Evolutionary conservation across 768 basidiomycete genomes (phyloP).

Genomic region (Saitozyma sp.): DNA sequence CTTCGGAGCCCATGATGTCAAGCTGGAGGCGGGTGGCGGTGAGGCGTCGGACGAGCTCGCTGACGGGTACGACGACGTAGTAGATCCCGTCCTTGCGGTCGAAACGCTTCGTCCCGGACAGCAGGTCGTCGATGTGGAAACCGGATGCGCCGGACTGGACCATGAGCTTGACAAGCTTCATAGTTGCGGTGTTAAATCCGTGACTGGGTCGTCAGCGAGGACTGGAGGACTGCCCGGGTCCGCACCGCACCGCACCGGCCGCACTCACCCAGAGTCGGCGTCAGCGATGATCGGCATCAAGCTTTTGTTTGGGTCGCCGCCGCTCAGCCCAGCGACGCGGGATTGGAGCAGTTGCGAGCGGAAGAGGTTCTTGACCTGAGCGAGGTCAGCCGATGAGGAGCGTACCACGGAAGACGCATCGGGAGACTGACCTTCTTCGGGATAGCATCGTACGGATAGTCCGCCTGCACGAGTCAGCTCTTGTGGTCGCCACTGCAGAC

Average conservation of each 20-base stretch:
- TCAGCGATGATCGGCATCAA: conserved; percentile 91
- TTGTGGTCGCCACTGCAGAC: conserved; percentile 70
- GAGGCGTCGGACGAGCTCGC: conserved; percentile 80
- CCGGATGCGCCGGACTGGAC: conserved; percentile 93
- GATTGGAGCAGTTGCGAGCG: conserved; percentile 91
- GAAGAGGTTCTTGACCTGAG: conserved; percentile 83
- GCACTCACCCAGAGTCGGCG: conserved; percentile 81
- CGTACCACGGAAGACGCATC: no score
- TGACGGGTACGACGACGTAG: conserved; percentile 88
- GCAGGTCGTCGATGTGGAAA: conserved; percentile 85
- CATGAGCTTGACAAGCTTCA: conserved; percentile 91
- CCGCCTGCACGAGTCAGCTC: conserved; percentile 53
- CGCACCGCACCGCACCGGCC: neutral
- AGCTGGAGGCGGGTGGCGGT: conserved; percentile 84
- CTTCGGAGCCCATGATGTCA: conserved; percentile 68
- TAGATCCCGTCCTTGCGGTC: conserved; percentile 80
- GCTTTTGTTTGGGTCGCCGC: conserved; percentile 63
- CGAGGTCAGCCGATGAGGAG: no score
- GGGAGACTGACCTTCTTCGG: conserved; percentile 59
- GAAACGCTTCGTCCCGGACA: conserved; percentile 81
- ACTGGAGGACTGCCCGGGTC: neutral
- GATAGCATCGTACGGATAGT: conserved; percentile 94
- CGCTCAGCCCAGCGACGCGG: conserved; percentile 51
- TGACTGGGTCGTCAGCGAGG: conserved; percentile 59
- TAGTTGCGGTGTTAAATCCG: conserved; percentile 86